Evolutionary conservation across 352 stramenopile species (phyloP).

Genomic region (Phytophthora sp.): DNA sequence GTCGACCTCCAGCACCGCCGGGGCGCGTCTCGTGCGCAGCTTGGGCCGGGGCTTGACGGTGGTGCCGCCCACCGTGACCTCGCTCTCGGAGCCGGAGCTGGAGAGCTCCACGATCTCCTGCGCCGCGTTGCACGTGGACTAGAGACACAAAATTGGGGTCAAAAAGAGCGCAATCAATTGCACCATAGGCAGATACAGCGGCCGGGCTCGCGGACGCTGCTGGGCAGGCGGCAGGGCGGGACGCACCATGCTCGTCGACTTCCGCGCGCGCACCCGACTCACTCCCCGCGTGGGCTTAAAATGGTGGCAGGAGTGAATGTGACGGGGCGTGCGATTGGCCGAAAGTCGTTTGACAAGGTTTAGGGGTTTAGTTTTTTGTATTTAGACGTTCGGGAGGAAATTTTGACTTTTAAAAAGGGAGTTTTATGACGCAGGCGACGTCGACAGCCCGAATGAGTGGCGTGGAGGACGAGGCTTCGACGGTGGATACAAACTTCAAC

Average conservation of each 20-base stretch:
- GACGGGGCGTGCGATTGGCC: conserved; percentile 14
- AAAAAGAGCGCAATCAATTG: no score
- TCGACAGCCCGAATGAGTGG: conserved; percentile 35
- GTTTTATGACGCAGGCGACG: conserved; percentile 28
- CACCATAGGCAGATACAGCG: no score
- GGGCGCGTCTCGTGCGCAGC: conserved; percentile 39
- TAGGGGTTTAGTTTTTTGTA: conserved; percentile 1
- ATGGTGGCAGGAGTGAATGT: conserved; percentile 20
- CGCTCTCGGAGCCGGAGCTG: conserved; percentile 38
- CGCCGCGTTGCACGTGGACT: conserved; percentile 11
- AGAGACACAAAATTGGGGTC: neutral
- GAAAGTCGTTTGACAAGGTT: conserved; percentile 1
- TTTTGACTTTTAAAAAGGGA: conserved; percentile 6
- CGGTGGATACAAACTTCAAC: conserved; percentile 26
- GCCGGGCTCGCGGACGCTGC: no score
- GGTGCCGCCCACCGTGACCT: conserved; percentile 10
- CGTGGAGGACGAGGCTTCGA: no score
- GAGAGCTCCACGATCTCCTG: conserved; percentile 26
- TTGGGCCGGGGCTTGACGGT: conserved; percentile 45
- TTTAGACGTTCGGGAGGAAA: conserved; percentile 6
- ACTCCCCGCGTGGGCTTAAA: neutral
- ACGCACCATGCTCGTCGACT: conserved; percentile 28
- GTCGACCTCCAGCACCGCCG: conserved; percentile 7
- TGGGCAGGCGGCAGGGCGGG: no score
- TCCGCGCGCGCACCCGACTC: conserved; percentile 1